Percentiles rank a stretch among this genome's conserved stretches.
Conservation (phyloP, 768 basidiomycete genomes). For the Trametes coccinea region DNA sequence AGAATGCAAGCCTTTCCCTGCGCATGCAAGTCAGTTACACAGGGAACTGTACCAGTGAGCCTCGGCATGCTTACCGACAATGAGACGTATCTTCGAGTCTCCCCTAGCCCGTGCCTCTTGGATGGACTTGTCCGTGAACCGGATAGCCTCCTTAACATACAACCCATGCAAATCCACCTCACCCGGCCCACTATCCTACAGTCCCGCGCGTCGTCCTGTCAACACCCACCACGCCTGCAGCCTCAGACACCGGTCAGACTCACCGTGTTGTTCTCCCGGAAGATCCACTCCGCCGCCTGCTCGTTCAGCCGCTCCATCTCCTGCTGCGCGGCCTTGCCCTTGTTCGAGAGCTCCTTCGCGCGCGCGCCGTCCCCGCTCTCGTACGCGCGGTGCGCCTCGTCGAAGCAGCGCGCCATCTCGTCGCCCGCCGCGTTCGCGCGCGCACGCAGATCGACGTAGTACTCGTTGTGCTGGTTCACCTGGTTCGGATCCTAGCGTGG, state of each 20-base stretch:
- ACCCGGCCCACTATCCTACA: constrained; percentile 63
- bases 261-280: constrained; percentile 81
- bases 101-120: constrained; percentile 64
- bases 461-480: constrained; percentile 64
- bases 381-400: constrained; percentile 77
- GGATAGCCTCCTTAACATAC: constrained; percentile 90
- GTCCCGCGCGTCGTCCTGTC: background rate
- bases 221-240: background rate
- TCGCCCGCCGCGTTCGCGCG: constrained; percentile 81
- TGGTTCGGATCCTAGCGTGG: constrained; percentile 51
- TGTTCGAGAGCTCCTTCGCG: constrained; percentile 78
- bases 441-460: constrained; percentile 71
- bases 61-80: constrained; percentile 65
- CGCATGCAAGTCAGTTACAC: background rate
- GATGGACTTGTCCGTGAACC: constrained; percentile 69
- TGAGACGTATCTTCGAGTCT: constrained; percentile 67
- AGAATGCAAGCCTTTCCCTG: constrained; percentile 89
- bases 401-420: constrained; percentile 69
- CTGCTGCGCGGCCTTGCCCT: constrained; percentile 78
- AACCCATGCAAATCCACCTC: constrained; percentile 91
- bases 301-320: constrained; percentile 79
- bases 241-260: background rate
- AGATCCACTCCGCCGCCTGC: constrained; percentile 89
- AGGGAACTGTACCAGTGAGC: background rate
- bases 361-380: constrained; percentile 65